Percentiles rank a stretch among this genome's conserved stretches.
Conservation (phyloP, 148 eudicot species). For the Chenopodium album region DNA sequence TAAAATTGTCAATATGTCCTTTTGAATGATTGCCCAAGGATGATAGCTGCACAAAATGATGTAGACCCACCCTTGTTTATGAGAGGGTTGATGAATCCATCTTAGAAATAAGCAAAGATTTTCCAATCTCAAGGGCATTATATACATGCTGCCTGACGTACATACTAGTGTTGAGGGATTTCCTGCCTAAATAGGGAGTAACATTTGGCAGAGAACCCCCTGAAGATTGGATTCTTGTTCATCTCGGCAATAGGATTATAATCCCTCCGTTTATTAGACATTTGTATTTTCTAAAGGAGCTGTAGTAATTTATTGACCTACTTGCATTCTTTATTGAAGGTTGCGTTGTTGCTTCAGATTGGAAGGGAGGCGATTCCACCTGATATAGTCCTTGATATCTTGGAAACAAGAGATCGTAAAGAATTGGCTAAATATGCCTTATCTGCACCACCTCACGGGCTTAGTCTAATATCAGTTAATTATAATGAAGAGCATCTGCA, state of each 20-base stretch:
- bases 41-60: not conserved
- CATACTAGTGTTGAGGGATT: not conserved
- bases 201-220: not conserved
- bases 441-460: constrained; percentile 77
- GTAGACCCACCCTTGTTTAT: not conserved
- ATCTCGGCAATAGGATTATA: not conserved
- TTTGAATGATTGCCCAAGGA: not conserved
- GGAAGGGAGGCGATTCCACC: constrained; percentile 86
- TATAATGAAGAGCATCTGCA: constrained; percentile 65
- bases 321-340: constrained; percentile 37
- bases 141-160: not conserved
- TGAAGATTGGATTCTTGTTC: not conserved
- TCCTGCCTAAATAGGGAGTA: not conserved
- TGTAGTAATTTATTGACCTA: not conserved
- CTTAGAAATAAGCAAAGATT: not conserved
- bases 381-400: constrained; percentile 59
- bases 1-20: not conserved
- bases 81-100: not conserved
- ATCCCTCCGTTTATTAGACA: not conserved
- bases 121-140: not conserved
- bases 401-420: constrained; percentile 62
- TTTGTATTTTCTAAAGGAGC: not conserved
- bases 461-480: constrained; percentile 56
- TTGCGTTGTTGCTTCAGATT: constrained; percentile 82
- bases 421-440: constrained; percentile 66